Evolutionary conservation across 371 early-diverging fungal species (phyloP).

Genomic region (Conidiobolus incongruus): DNA sequence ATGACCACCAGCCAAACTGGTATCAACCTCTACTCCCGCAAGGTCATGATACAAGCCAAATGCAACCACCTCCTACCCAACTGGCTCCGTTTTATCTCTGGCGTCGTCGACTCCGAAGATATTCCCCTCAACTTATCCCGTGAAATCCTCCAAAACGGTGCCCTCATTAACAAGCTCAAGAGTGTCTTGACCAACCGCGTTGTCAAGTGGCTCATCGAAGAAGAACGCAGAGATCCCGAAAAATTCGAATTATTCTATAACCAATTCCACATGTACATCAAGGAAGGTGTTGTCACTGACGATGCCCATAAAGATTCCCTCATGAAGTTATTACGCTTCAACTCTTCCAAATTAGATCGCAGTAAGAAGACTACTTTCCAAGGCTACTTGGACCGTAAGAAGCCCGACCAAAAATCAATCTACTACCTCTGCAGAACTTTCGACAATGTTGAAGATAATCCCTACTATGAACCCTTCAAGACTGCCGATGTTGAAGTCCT

Average conservation of each 20-base stretch:
- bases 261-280: conserved; percentile 60
- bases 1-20: conserved; percentile 40
- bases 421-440: conserved; percentile 70
- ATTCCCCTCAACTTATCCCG: conserved; percentile 94
- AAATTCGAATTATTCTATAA: conserved; percentile 65
- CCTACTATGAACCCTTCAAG: conserved; percentile 73
- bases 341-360: conserved; percentile 33
- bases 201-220: conserved; percentile 49
- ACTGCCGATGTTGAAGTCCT: conserved; percentile 39
- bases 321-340: conserved; percentile 66
- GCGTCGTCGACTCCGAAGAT: conserved; percentile 91
- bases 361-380: conserved; percentile 52
- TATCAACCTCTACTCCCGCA: conserved; percentile 54
- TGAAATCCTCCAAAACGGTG: conserved; percentile 84
- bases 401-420: conserved; percentile 77
- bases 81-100: conserved; percentile 63
- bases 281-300: conserved; percentile 81
- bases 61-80: conserved; percentile 47
- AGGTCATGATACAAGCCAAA: conserved; percentile 58
- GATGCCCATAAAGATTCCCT: conserved; percentile 35
- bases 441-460: conserved; percentile 52
- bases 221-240: conserved; percentile 37
- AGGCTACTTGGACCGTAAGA: conserved; percentile 72
- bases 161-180: conserved; percentile 41
- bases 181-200: conserved; percentile 43